These are phyloP conservation scores for Penicillium sumatraense DNA, from an alignment of 2,329 filamentous ascomycete species.

Conservation along the genomic window DNA sequence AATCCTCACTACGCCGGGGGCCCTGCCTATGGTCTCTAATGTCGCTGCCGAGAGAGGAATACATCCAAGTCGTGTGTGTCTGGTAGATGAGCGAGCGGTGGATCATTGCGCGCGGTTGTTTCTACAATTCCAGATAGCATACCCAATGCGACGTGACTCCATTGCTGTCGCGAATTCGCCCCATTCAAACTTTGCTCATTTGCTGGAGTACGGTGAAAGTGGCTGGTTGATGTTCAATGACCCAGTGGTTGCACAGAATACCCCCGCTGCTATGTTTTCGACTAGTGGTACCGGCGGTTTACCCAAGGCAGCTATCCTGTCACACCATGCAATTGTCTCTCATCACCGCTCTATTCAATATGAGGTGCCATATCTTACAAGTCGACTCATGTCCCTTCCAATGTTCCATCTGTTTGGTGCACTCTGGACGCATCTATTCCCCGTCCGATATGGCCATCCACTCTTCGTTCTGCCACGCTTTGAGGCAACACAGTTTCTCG, in stretches of 20 bases:
- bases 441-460: conserved; percentile 51
- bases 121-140: conserved; percentile 29
- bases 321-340: conserved; percentile 62
- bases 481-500: conserved; percentile 45
- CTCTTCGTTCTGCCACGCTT: conserved; percentile 56
- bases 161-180: conserved; percentile 8
- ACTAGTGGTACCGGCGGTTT: conserved; percentile 65
- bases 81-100: conserved; percentile 39
- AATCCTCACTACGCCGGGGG: conserved; percentile 49
- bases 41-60: conserved; percentile 39
- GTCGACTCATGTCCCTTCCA: conserved; percentile 54
- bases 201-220: conserved; percentile 51
- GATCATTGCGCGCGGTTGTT: conserved; percentile 36
- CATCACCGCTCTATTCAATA: conserved; percentile 51
- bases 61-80: conserved; percentile 38
- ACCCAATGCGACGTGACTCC: conserved; percentile 20
- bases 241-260: conserved; percentile 50
- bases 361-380: conserved; percentile 46
- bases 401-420: conserved; percentile 60
- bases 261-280: conserved; percentile 56
- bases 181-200: conserved; percentile 36
- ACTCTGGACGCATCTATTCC: conserved; percentile 52
- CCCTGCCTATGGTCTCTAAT: conserved; percentile 41
- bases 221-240: conserved; percentile 55
- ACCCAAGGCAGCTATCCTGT: conserved; percentile 63